Conservation (phyloP, 75 land plant species). For the Chamaecyparis obtusa region DNA sequence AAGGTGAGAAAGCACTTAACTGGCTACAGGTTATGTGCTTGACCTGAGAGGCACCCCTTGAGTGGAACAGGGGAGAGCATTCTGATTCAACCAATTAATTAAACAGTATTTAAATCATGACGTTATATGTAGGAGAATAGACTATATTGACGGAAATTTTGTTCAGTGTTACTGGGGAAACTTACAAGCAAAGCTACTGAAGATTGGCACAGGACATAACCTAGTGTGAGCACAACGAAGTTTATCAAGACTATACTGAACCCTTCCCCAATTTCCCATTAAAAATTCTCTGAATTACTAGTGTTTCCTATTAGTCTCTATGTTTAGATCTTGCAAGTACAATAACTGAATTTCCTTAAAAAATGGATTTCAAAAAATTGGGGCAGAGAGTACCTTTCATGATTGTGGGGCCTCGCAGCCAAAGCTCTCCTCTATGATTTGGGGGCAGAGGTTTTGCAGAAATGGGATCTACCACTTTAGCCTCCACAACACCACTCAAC, state of each 20-base stretch:
- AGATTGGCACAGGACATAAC: neutral
- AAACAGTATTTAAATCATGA: neutral
- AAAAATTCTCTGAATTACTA: too few species aligned
- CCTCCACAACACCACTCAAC: conserved; percentile 69
- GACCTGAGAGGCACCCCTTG: neutral
- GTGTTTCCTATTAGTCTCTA: neutral
- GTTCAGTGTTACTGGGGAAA: neutral
- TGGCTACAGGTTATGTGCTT: neutral
- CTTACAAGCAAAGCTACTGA: neutral
- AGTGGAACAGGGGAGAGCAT: neutral
- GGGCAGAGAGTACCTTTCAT: conserved; percentile 70
- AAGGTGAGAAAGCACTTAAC: neutral
- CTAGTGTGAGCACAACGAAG: neutral
- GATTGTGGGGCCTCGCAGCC: conserved; percentile 75
- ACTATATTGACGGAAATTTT: neutral
- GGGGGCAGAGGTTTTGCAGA: conserved; percentile 48
- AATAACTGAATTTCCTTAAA: neutral
- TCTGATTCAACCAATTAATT: too few species aligned
- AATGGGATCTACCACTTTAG: conserved; percentile 75
- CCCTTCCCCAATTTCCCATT: neutral
- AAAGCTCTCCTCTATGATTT: conserved; percentile 73
- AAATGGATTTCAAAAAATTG: neutral
- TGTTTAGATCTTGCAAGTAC: neutral
- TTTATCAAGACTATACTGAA: neutral
- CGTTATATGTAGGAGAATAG: neutral